phyloP scores from a whole-genome alignment of 164 flowering plant genomes.

The Stephania cephalantha region DNA sequence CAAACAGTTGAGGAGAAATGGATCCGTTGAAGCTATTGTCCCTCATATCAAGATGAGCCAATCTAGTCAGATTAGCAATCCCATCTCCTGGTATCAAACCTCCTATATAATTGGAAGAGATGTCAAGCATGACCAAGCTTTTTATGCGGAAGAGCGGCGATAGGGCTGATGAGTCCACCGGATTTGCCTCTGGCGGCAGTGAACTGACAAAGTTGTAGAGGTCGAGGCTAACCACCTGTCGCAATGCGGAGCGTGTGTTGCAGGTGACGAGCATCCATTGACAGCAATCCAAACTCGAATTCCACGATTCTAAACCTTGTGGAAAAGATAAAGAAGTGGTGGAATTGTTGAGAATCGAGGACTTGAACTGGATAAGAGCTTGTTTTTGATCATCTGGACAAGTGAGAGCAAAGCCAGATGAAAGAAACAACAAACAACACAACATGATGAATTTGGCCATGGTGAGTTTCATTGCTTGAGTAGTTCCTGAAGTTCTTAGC shows the following conservation, averaged over 20 bases:
- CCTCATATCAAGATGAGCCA: constrained; percentile 38
- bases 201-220: constrained; percentile 19
- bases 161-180: constrained; percentile 19
- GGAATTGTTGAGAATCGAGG: constrained; percentile 9
- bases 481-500: not conserved
- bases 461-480: not conserved
- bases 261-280: constrained; percentile 31
- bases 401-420: constrained; percentile 8
- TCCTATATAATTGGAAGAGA: constrained; percentile 34
- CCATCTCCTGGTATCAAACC: constrained; percentile 33
- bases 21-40: constrained; percentile 35
- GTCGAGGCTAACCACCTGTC: constrained; percentile 22
- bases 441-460: constrained; percentile 19
- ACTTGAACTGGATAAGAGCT: constrained; percentile 38
- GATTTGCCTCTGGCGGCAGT: not conserved
- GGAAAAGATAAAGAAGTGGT: not conserved
- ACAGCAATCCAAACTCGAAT: constrained; percentile 29
- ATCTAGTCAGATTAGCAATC: constrained; percentile 29
- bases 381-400: constrained; percentile 35
- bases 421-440: not conserved
- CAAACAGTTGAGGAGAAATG: constrained; percentile 37
- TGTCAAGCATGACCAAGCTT: constrained; percentile 30
- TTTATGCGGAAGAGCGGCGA: constrained; percentile 30
- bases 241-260: constrained; percentile 8
- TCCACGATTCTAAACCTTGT: constrained; percentile 23